phyloP scores from a whole-genome alignment of 345 rosid genomes.

The Gynandropsis gynandra region DNA sequence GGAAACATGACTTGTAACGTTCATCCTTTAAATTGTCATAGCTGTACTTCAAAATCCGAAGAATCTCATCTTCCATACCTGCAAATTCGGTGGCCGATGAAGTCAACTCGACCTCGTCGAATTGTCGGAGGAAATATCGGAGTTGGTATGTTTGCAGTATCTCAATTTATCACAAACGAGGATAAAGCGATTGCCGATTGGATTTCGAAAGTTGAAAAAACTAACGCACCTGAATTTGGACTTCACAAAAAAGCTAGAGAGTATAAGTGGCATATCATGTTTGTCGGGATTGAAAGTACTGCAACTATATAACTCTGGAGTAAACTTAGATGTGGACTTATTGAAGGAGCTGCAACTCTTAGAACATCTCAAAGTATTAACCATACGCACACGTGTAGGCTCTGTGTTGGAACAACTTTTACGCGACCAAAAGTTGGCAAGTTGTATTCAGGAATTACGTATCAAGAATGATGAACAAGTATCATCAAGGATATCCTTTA shows the following conservation, averaged over 20 bases:
- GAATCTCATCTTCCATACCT: background rate
- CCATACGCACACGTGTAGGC: background rate
- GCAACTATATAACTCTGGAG: background rate
- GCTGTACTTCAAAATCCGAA: background rate
- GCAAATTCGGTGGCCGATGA: background rate
- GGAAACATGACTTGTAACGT: background rate
- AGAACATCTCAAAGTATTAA: slow-evolving; percentile 2
- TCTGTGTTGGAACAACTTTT: background rate
- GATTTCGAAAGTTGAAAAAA: background rate
- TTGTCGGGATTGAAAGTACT: background rate
- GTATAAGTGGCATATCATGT: background rate
- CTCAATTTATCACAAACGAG: slow-evolving; percentile 1
- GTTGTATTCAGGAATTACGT: slow-evolving; percentile 7
- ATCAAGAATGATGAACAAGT: background rate
- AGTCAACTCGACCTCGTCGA: background rate
- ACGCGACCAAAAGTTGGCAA: background rate
- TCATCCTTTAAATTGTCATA: background rate
- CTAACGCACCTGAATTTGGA: background rate
- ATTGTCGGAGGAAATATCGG: slow-evolving; percentile 3
- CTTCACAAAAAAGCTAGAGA: background rate
- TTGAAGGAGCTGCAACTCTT: background rate
- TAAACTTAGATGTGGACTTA: background rate
- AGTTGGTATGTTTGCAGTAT: slow-evolving; percentile 2
- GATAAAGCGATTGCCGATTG: background rate
- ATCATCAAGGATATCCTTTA: too few relatives aligned